These are phyloP conservation scores for Ceratobasidium papillatum DNA, from an alignment of 1,284 basidiomycete genomes.

Conservation along the genomic window DNA sequence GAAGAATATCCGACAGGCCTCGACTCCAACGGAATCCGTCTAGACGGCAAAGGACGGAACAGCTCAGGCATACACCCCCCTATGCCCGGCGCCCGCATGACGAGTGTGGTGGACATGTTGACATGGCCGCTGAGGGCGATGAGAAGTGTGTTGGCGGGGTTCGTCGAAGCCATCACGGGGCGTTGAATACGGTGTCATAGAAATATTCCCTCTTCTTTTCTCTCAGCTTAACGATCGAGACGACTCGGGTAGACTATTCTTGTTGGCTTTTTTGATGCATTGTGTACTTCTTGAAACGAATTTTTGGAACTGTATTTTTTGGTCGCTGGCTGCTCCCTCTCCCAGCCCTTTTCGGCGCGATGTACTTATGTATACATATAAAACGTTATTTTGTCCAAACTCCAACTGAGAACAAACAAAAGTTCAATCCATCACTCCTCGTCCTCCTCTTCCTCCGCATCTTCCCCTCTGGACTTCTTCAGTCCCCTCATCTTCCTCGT, in stretches of 20 bases:
- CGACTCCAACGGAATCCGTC: neutral
- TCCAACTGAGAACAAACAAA: too few relatives aligned
- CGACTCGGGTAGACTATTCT: neutral
- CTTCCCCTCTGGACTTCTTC: slow-evolving; percentile 55
- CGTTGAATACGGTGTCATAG: too few relatives aligned
- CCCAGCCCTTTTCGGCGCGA: neutral
- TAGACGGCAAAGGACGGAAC: neutral
- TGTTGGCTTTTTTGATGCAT: neutral
- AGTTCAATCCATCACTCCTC: neutral
- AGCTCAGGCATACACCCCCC: neutral
- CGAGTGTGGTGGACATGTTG: neutral
- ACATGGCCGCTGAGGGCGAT: slow-evolving; percentile 26
- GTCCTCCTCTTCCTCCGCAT: slow-evolving; percentile 48
- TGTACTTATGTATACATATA: slow-evolving; percentile 14
- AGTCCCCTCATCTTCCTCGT: slow-evolving; percentile 92
- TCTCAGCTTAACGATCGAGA: too few relatives aligned
- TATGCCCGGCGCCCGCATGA: neutral
- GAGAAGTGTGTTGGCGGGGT: slow-evolving; percentile 2
- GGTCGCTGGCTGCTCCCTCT: neutral
- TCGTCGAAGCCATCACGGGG: neutral
- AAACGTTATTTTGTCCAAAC: neutral
- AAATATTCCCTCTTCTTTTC: neutral
- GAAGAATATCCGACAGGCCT: slow-evolving; percentile 1
- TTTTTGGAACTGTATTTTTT: slow-evolving; percentile 24
- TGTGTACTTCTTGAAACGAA: neutral